Evolutionary conservation across 345 rosid genomes (phyloP).

Genomic region (Reutealis trisperma): DNA sequence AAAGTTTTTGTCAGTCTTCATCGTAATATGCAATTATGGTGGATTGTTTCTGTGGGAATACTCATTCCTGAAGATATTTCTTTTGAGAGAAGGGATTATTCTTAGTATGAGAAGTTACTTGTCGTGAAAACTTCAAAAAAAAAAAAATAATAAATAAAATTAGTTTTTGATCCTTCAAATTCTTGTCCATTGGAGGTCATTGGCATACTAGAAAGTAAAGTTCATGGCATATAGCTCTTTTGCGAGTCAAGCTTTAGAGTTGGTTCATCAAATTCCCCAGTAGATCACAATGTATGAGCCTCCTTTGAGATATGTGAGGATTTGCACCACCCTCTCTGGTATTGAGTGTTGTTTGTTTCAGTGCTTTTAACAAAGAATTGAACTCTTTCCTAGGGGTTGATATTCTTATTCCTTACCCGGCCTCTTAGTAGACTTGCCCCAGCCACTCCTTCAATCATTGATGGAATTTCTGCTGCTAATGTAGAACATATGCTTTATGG

Average conservation of each 20-base stretch:
- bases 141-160: too few relatives aligned
- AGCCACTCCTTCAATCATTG: background rate
- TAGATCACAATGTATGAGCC: too few relatives aligned
- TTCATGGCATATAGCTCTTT: too few relatives aligned
- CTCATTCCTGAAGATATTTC: background rate
- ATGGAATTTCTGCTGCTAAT: conserved; percentile 1
- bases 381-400: background rate
- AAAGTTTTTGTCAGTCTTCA: background rate
- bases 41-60: background rate
- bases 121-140: background rate
- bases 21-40: background rate
- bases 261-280: too few relatives aligned
- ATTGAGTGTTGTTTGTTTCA: too few relatives aligned
- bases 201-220: too few relatives aligned
- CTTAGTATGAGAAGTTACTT: too few relatives aligned
- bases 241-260: too few relatives aligned
- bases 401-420: too few relatives aligned
- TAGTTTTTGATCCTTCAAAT: too few relatives aligned
- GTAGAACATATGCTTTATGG: background rate
- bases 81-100: background rate
- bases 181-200: too few relatives aligned
- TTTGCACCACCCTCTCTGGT: background rate
- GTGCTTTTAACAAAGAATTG: too few relatives aligned
- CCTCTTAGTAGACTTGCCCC: background rate
- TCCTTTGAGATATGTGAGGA: background rate